A percentile compares a stretch with the other conserved stretches of the same genome.
Conservation (phyloP, 2,329 filamentous ascomycete species). For the Microcyclospora pomicola region DNA sequence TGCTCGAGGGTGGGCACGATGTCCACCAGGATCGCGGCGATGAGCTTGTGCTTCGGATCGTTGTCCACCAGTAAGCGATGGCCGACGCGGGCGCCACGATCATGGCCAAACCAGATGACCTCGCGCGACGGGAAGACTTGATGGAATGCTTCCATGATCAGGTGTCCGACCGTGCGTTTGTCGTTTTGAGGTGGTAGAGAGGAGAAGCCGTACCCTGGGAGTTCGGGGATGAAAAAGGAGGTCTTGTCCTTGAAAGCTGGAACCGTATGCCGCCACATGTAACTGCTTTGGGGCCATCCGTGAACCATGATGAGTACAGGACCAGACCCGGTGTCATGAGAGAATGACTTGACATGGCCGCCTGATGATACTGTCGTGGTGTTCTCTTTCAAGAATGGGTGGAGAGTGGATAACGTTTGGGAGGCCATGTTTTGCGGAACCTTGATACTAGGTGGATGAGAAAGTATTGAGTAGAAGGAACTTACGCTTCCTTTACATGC, state of each 20-base stretch:
- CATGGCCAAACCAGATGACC: conserved; percentile 36
- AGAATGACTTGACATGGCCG: conserved; percentile 21
- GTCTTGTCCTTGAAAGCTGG: conserved; percentile 25
- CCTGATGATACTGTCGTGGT: conserved; percentile 16
- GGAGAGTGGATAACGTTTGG: conserved; percentile 15
- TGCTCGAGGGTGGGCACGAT: conserved; percentile 37
- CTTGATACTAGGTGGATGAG: no score
- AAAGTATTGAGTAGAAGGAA: no score
- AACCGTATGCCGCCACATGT: conserved; percentile 24
- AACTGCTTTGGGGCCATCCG: conserved; percentile 33
- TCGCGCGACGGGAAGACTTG: conserved; percentile 21
- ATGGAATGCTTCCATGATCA: conserved; percentile 29
- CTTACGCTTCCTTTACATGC: no score
- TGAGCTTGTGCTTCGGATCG: conserved; percentile 22
- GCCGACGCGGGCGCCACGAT: conserved; percentile 36
- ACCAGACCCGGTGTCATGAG: conserved; percentile 19
- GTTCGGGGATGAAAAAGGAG: conserved; percentile 34
- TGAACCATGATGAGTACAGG: conserved; percentile 32
- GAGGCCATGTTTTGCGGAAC: conserved; percentile 10
- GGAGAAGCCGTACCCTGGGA: conserved; percentile 35
- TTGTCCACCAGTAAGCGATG: conserved; percentile 36
- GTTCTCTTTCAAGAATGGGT: conserved; percentile 17
- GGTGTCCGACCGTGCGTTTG: conserved; percentile 28
- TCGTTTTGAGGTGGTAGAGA: conserved; percentile 22
- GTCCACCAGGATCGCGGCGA: conserved; percentile 32